Base-by-base conservation (phyloP, 2,329 filamentous ascomycete genomes). In the Rutstroemia sp. region DNA sequence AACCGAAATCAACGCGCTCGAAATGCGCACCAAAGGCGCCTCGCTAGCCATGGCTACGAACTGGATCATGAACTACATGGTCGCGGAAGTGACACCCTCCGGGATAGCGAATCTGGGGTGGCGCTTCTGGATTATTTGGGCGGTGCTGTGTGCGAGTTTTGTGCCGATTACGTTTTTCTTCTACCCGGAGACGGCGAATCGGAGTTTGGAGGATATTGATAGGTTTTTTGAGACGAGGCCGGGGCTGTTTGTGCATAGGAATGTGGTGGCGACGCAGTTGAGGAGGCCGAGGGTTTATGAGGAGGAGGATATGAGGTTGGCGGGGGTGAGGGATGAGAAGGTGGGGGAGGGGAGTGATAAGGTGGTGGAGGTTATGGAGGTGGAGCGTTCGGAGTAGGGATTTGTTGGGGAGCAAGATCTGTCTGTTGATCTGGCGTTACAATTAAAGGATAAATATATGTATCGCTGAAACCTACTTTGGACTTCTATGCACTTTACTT, bases 31-130 rank as follows among this genome's bases (percentile, higher is more conserved):
- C 0, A 80, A 79, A 0, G 81, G 81, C 40, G 82, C 82, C 60
- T 82, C 80, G 6, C 66, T 83, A 10, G 69, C 70, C 9, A 74
- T 72, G 4, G 70, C 68, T 1, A 71, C 67, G 36, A 69, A 68
- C 46, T 69, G 61, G 65, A 79, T 82, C 54, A 84, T 83, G 69
- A 85, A 85, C 66, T 83, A 52, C 65, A 68, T 82, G 67, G 63
- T 69, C 14, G 68, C 65, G 2, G 61, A 66, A 59, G 69, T 72
- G 0, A 72, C 70, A n/a, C 68, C 70, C 0, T 67, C 67, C 25
- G 70, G 67, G 1, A 62, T 73, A 10, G 65, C 64, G 12, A 67
- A 66, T 23, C 66, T 73, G 9, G 61, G 62, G 0, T 73, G 69
- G 69, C 64, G 64, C 14, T 72, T 72, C 54, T 72, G 71, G 59